Evolutionary conservation across 2,329 filamentous ascomycete species (phyloP).

Genomic region (Xylaria multiplex): DNA sequence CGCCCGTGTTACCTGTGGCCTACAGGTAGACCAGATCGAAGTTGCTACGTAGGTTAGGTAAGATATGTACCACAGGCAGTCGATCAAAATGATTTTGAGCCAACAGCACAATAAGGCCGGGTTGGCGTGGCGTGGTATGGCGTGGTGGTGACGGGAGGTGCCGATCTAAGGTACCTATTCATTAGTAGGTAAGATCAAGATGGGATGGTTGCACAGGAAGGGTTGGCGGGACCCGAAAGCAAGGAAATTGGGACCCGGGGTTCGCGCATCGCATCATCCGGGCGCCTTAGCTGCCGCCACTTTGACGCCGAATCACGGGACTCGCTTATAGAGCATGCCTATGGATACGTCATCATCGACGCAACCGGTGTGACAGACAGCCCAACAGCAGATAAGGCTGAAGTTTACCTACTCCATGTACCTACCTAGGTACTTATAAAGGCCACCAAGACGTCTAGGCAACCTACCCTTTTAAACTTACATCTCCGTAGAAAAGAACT

Average conservation of each 20-base stretch:
- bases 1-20: neutral
- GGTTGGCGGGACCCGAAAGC: neutral
- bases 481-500: neutral
- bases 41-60: neutral
- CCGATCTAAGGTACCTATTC: neutral
- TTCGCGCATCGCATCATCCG: slow-evolving; percentile 42
- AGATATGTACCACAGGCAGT: neutral
- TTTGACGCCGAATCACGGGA: slow-evolving; percentile 48
- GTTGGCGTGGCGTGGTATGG: no score
- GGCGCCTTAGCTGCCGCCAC: slow-evolving; percentile 39
- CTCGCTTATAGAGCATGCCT: slow-evolving; percentile 3
- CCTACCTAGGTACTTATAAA: slow-evolving; percentile 16
- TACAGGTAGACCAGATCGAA: neutral
- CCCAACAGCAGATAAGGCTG: slow-evolving; percentile 8
- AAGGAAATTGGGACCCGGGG: slow-evolving; percentile 34
- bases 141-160: neutral
- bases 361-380: slow-evolving; percentile 41
- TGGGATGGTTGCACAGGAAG: neutral
- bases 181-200: neutral
- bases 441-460: neutral
- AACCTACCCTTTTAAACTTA: neutral
- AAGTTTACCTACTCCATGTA: neutral
- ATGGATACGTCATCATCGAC: slow-evolving; percentile 47
- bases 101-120: no score
- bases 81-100: neutral